Percentiles rank a stretch among this genome's conserved stretches.
Conservation (phyloP, 331 rosid species). For the Saraca asoca region DNA sequence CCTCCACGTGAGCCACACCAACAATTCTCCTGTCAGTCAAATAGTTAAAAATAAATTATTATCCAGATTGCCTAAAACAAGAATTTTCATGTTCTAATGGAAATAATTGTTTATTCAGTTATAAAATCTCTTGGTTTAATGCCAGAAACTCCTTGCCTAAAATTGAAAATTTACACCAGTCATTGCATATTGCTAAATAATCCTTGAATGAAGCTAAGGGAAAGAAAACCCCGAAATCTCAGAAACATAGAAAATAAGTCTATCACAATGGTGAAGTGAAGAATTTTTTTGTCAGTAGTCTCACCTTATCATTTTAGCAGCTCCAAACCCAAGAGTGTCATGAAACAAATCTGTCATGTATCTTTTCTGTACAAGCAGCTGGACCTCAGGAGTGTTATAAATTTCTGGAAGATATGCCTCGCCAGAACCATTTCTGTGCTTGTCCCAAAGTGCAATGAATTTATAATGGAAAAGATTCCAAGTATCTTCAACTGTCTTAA, state of each 20-base stretch:
- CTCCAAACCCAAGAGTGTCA: slow-evolving; percentile 82
- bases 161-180: too few relatives aligned
- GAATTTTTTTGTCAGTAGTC: background rate
- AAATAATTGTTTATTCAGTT: background rate
- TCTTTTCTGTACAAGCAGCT: slow-evolving; percentile 57
- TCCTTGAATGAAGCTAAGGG: background rate
- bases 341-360: slow-evolving; percentile 65
- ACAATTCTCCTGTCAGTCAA: too few relatives aligned
- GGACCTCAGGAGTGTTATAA: slow-evolving; percentile 66
- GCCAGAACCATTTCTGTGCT: slow-evolving; percentile 51
- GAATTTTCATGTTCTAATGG: too few relatives aligned
- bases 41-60: too few relatives aligned
- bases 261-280: background rate
- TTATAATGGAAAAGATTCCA: slow-evolving; percentile 51
- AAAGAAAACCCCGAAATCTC: background rate
- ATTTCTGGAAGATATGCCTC: slow-evolving; percentile 59
- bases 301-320: slow-evolving; percentile 87
- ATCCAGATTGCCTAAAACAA: too few relatives aligned
- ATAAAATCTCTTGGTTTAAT: background rate
- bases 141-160: background rate
- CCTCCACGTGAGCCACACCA: background rate
- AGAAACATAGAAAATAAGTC: background rate
- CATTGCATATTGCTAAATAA: slow-evolving; percentile 40
- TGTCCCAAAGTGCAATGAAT: slow-evolving; percentile 54
- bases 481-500: slow-evolving; percentile 46